Evolutionary conservation across 2,329 filamentous ascomycete species (phyloP), one percentile per base, ranked within the genome.

Genomic region (Emydomyces testavorans): DNA sequence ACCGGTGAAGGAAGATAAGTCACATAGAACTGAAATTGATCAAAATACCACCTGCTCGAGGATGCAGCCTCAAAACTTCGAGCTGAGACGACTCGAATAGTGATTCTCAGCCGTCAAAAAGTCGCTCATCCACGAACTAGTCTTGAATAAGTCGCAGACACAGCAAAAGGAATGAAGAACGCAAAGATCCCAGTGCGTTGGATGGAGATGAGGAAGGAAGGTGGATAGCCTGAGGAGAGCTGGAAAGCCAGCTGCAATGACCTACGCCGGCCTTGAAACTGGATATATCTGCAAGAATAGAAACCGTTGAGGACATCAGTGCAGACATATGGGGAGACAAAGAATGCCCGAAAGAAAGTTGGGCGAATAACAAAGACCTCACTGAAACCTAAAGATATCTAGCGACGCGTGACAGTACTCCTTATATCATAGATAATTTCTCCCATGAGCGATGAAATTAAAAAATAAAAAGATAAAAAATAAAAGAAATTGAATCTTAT

Each of bases 271-370:
- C 31, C 8, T 31, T 48, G 46, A 48, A 43, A 36, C 38, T 31
- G 38, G 32, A 42, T 48, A 48, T 47, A 47, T 48, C 32, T 48
- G 28, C 46, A 43, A 36, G 46, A 48, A 42, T 37, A 41, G 46
- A 29, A 36, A 29, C 46, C 31, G 37, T 42, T 48, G 29, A 48
- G 39, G 45, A 38, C 28, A 37, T 48, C 46, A 43, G 39, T 36
- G 31, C 31, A 42, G 46, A 15, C 39, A 38, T 29, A 42, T 43
- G 39, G 39, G n/a, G 46, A 36, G 31, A 48, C 46, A 48, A 48
- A 48, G 39, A 43, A 43, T 48, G 21, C 5, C 38, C 38, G 20
- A 48, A 48, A 43, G 23, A 29, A 42, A 43, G 38, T 43, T 43
- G 31, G 21, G 24, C 37, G 31, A 43, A 42, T 42, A 48, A 48